Evolutionary conservation across 495 filamentous ascomycete genomes (phyloP).

Genomic region (Pyronema omphalodes): DNA sequence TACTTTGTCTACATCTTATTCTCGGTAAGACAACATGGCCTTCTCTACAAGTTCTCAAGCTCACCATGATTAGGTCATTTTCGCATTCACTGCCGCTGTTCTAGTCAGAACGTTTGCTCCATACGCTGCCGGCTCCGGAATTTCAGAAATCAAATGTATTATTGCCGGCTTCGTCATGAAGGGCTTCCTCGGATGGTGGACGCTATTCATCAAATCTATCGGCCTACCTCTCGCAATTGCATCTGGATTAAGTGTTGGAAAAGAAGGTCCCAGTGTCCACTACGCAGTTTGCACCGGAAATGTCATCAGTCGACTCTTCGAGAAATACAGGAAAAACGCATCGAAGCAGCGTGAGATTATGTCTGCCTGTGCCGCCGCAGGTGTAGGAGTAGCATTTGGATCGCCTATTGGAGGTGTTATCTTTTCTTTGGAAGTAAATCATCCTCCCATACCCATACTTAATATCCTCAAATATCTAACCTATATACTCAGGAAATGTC

Average conservation of each 20-base stretch:
- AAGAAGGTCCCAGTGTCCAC: constrained; percentile 94
- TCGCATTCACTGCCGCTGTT: constrained; percentile 63
- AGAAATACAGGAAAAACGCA: constrained; percentile 83
- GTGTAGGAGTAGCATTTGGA: constrained; percentile 91
- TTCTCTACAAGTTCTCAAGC: background rate
- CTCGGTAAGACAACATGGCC: constrained; percentile 40
- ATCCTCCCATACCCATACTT: background rate
- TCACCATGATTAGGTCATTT: constrained; percentile 37
- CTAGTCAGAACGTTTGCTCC: constrained; percentile 88
- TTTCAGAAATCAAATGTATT: constrained; percentile 98
- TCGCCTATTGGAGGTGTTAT: constrained; percentile 93
- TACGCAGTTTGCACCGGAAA: constrained; percentile 97
- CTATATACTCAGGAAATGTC: constrained; percentile 58
- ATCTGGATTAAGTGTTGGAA: constrained; percentile 87
- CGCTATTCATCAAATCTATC: constrained; percentile 83
- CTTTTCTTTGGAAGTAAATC: constrained; percentile 66
- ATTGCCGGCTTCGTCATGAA: constrained; percentile 99
- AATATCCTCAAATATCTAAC: background rate
- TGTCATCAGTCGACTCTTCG: constrained; percentile 82
- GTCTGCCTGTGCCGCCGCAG: constrained; percentile 83
- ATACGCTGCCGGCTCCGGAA: constrained; percentile 91
- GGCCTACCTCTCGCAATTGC: constrained; percentile 82
- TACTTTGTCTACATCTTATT: constrained; percentile 80
- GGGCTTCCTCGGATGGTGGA: constrained; percentile 85
- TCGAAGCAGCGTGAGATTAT: constrained; percentile 91